Evolutionary conservation across 257 asterid species (phyloP), one percentile per base, ranked within the genome.

Genomic region (Craterostigma plantagineum): DNA sequence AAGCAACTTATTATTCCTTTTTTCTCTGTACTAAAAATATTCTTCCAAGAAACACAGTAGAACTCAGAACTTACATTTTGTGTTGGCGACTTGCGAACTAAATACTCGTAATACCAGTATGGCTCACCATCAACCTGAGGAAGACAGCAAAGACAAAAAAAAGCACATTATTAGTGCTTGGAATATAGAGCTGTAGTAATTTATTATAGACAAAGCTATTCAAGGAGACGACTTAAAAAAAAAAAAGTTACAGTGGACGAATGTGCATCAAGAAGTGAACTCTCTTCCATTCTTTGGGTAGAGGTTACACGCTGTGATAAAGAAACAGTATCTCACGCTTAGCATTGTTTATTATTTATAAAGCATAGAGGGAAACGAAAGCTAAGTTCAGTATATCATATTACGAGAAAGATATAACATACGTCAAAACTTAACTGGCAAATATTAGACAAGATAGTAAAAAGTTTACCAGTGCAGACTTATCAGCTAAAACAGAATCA

Each of bases 261-360:
- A 72, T 90, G 95, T 56, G 93, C 69, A 67, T 83, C 98, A 43
- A 83, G 78, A 47, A 90, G 67, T n/a, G 95, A 68, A 63, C 92
- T 90, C 58, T 79, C 98, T n/a, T 82, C 92, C 76, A 68, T 48
- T 10, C 92, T 80, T 41, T 90, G 95, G 50, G 61, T 70, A 34
- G 98, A 51, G 54, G 98, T 79, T 36, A 90, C 92, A 14, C 95
- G 71, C 98, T 82, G 93, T 42, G 34, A n/a, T n/a, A n/a, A n/a
- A n/a, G 5, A 14, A 41, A 14, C 16, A 41, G n/a, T n/a, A n/a
- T n/a, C n/a, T n/a, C n/a, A n/a, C n/a, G n/a, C n/a, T n/a, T n/a
- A n/a, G n/a, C n/a, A n/a, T n/a, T n/a, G n/a, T n/a, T n/a, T n/a
- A n/a, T n/a, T n/a, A n/a, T n/a, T n/a, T n/a, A n/a, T n/a, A n/a